phyloP scores from a whole-genome alignment of 768 basidiomycete genomes.

The Podaxis sp. region DNA sequence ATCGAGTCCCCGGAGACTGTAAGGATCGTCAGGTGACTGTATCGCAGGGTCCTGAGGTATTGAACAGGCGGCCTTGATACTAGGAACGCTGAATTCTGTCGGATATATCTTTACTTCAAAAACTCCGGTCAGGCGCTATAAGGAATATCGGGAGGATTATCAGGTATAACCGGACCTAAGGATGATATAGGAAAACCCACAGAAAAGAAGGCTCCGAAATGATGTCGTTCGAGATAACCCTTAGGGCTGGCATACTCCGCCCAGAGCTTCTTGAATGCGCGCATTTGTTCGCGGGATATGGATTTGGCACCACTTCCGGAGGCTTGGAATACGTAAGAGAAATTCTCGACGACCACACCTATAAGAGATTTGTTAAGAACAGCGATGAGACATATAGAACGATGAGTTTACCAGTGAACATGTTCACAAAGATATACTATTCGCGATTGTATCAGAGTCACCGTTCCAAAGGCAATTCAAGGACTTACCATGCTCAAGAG shows the following conservation, averaged over 20 bases:
- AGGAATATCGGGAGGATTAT: background rate
- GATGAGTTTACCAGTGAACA: conserved; percentile 74
- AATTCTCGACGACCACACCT: conserved; percentile 94
- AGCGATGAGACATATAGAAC: background rate
- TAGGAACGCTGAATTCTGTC: conserved; percentile 56
- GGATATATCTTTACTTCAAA: conserved; percentile 91
- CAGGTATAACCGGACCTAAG: background rate
- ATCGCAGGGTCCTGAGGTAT: conserved; percentile 33
- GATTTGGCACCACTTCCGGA: conserved; percentile 77
- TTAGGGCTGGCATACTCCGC: conserved; percentile 76
- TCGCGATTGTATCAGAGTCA: conserved; percentile 5
- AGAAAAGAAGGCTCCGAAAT: conserved; percentile 76
- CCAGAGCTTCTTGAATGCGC: conserved; percentile 94
- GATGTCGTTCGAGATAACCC: conserved; percentile 69
- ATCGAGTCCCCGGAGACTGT: conserved; percentile 45
- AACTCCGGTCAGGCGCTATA: conserved; percentile 76
- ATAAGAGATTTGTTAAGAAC: background rate
- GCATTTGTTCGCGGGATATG: conserved; percentile 88
- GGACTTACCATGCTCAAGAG: conserved; percentile 82
- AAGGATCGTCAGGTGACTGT: conserved; percentile 25
- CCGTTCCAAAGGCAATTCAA: background rate
- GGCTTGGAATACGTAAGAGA: conserved; percentile 92
- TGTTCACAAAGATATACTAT: conserved; percentile 93
- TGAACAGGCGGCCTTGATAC: conserved; percentile 53
- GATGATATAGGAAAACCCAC: conserved; percentile 49